These are phyloP conservation scores for Chlamydomonas urium DNA, from an alignment of 139 green algal genomes.

Conservation along the genomic window DNA sequence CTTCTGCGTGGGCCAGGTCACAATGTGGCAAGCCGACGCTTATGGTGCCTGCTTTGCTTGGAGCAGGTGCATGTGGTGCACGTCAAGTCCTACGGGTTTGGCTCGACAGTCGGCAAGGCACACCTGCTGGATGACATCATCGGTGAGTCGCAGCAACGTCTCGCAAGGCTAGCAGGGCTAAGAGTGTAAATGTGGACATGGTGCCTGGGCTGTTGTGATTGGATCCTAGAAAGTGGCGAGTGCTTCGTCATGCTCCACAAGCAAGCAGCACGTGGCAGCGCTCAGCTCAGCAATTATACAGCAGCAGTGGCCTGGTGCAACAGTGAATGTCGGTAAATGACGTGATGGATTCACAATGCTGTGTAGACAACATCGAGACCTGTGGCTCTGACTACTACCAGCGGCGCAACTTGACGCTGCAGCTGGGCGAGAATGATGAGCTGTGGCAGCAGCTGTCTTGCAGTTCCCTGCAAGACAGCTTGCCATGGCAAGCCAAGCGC, in stretches of 20 bases:
- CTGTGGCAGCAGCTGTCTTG: no score
- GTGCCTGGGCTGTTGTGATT: not conserved
- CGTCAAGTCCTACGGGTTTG: not conserved
- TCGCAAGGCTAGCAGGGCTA: not conserved
- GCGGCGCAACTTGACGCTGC: conserved; percentile 20
- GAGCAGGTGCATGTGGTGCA: conserved; percentile 35
- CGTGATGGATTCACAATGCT: no score
- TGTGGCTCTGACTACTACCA: conserved; percentile 37
- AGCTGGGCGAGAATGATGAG: conserved; percentile 6
- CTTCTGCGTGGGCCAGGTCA: no score
- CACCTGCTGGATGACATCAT: conserved; percentile 57
- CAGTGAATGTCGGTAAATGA: no score
- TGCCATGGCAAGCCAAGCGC: no score
- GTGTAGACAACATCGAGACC: conserved; percentile 36
- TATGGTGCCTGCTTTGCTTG: no score
- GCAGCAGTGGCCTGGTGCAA: not conserved
- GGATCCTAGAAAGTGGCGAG: no score
- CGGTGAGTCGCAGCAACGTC: conserved; percentile 18
- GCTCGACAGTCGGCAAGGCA: conserved; percentile 35
- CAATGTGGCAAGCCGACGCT: no score
- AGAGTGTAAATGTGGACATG: not conserved
- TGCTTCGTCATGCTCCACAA: no score
- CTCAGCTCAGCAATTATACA: no score
- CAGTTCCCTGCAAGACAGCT: no score
- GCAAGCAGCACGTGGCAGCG: no score